Percentiles rank a stretch among this genome's conserved stretches.
Conservation (phyloP, 805 yeast genomes). For the Kurtzmaniella cleridarum region DNA sequence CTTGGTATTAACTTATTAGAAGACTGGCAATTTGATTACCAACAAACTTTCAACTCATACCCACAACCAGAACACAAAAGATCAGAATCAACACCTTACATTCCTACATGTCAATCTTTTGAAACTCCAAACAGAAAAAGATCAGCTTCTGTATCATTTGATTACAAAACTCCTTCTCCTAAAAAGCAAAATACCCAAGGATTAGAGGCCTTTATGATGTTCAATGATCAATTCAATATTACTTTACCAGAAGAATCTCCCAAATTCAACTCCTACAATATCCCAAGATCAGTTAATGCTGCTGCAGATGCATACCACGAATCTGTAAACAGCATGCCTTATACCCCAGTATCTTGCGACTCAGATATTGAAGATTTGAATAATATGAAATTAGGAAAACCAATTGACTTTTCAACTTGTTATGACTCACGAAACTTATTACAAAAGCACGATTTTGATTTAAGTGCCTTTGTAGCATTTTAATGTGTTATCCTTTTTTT, state of each 20-base stretch:
- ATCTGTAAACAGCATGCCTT: slow-evolving; percentile 1
- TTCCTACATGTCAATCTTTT: slow-evolving; percentile 6
- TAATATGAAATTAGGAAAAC: slow-evolving; percentile 4
- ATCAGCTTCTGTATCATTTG: slow-evolving; percentile 1
- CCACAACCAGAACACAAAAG: slow-evolving; percentile 16
- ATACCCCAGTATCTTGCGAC: slow-evolving; percentile 18
- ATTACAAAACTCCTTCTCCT: slow-evolving; percentile 4
- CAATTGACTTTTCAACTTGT: slow-evolving; percentile 10
- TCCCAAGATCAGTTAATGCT: slow-evolving; percentile 2
- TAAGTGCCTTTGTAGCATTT: slow-evolving; percentile 16
- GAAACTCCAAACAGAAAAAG: slow-evolving; percentile 6
- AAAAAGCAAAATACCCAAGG: slow-evolving; percentile 6
- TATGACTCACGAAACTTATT: slow-evolving; percentile 10
- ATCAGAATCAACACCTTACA: slow-evolving; percentile 21
- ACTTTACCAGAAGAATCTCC: slow-evolving; percentile 8
- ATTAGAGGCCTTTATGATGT: slow-evolving; percentile 25
- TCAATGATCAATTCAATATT: slow-evolving; percentile 18
- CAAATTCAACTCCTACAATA: slow-evolving; percentile 2
- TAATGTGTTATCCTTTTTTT: slow-evolving; percentile 2
- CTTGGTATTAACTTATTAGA: slow-evolving; percentile 4
- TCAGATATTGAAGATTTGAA: slow-evolving; percentile 15
- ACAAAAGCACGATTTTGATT: slow-evolving; percentile 23
- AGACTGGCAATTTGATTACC: slow-evolving; percentile 4
- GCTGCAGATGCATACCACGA: slow-evolving; percentile 2
- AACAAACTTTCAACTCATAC: slow-evolving; percentile 2